A percentile compares a stretch with the other conserved stretches of the same genome.
phyloP scores from a whole-genome alignment of 148 eudicot species.

The Spergularia bocconei region DNA sequence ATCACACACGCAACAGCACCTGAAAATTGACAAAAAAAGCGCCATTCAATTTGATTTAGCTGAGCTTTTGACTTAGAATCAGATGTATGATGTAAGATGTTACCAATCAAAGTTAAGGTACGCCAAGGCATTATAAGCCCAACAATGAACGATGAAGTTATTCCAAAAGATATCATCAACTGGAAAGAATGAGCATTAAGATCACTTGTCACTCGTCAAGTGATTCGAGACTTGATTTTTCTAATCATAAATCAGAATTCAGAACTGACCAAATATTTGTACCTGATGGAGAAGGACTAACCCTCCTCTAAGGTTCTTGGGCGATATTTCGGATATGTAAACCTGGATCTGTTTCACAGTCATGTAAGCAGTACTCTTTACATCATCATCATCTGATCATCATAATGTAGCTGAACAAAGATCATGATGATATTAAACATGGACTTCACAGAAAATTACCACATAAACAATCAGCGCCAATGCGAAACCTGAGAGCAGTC shows the following conservation, averaged over 20 bases:
- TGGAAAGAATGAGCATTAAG: slow-evolving; percentile 12
- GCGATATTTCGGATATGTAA: slow-evolving; percentile 58
- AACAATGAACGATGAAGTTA: slow-evolving; percentile 33
- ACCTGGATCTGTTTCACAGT: slow-evolving; percentile 36
- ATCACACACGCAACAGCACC: slow-evolving; percentile 48
- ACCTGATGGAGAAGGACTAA: slow-evolving; percentile 35
- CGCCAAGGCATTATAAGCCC: slow-evolving; percentile 47
- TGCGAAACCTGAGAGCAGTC: slow-evolving; percentile 48
- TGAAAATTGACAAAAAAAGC: slow-evolving; percentile 25
- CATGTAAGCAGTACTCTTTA: neutral
- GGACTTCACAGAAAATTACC: slow-evolving; percentile 26
- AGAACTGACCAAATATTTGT: neutral
- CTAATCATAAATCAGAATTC: neutral
- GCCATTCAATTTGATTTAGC: neutral
- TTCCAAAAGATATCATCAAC: slow-evolving; percentile 36
- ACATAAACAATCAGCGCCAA: slow-evolving; percentile 37
- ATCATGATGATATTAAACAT: neutral
- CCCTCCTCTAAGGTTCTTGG: slow-evolving; percentile 53
- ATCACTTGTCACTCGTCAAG: neutral
- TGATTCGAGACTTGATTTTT: neutral
- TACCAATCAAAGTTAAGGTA: slow-evolving; percentile 45
- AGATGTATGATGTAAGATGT: neutral
- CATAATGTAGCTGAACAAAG: neutral
- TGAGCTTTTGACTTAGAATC: neutral
- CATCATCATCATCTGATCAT: neutral